Evolutionary conservation across 371 early-diverging fungal species (phyloP).

Genomic region (Mortierella sp.): DNA sequence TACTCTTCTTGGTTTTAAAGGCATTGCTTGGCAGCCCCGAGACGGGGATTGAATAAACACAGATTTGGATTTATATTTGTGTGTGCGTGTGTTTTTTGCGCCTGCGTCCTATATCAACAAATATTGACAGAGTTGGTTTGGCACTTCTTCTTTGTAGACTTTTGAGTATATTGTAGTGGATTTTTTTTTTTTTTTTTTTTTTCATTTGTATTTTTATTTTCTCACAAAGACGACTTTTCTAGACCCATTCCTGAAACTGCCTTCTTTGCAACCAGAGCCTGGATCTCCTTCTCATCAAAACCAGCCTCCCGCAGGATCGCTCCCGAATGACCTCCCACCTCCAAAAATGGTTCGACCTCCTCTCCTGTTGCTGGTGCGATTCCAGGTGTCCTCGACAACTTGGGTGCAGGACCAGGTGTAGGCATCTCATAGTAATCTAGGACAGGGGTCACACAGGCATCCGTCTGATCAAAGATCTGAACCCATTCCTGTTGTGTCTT

Average conservation of each 20-base stretch:
- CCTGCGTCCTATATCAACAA: too few species aligned
- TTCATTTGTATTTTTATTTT: too few species aligned
- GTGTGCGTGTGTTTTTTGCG: too few species aligned
- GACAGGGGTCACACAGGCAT: constrained; percentile 83
- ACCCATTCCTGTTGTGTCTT: constrained; percentile 79
- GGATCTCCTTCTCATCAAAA: constrained; percentile 54
- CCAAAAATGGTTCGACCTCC: constrained; percentile 52
- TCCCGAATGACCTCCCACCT: constrained; percentile 64
- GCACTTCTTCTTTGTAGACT: too few species aligned
- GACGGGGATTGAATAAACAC: too few species aligned
- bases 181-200: too few species aligned
- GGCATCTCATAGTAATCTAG: constrained; percentile 61
- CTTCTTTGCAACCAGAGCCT: constrained; percentile 40
- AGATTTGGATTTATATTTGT: too few species aligned
- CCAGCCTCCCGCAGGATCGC: constrained; percentile 67
- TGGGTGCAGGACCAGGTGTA: constrained; percentile 69
- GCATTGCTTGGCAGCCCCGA: too few species aligned
- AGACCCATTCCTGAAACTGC: constrained; percentile 42
- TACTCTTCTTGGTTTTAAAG: constrained; percentile 1
- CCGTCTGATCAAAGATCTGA: constrained; percentile 69
- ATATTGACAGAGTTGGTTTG: too few species aligned
- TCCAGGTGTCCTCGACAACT: constrained; percentile 70
- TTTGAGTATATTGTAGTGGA: too few species aligned
- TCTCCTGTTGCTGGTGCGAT: constrained; percentile 8
- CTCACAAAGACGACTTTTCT: constrained; percentile 36